Evolutionary conservation across 1,139 yeast genomes (phyloP).

Genomic region (Zygosaccharomyces sapae): DNA sequence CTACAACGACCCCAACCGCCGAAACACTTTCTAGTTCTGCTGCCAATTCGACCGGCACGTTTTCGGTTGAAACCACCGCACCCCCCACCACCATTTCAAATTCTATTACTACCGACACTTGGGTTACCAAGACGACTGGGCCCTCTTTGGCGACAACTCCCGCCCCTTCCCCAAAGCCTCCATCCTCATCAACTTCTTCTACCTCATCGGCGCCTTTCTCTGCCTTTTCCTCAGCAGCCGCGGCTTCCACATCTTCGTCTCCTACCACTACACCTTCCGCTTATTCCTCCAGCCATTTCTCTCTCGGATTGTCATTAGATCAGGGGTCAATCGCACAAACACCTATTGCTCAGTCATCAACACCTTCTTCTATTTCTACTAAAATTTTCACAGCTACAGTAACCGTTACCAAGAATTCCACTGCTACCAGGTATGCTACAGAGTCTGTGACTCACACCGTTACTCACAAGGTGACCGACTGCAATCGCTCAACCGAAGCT

Average conservation of each 20-base stretch:
- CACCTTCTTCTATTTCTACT: background rate
- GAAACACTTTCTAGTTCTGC: too few relatives aligned
- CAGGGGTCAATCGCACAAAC: constrained; percentile 2
- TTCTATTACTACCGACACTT: too few relatives aligned
- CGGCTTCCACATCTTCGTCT: background rate
- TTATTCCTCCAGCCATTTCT: background rate
- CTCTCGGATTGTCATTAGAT: constrained; percentile 4
- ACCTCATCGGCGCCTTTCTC: background rate
- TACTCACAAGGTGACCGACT: background rate
- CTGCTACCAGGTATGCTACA: background rate
- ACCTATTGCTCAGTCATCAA: background rate
- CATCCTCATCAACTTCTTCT: constrained; percentile 2
- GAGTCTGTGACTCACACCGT: constrained; percentile 3
- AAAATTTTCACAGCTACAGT: background rate
- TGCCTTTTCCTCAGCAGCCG: background rate
- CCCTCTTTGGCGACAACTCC: too few relatives aligned
- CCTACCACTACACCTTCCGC: background rate
- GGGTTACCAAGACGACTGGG: too few relatives aligned
- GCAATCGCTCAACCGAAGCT: background rate
- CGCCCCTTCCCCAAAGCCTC: background rate
- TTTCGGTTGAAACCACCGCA: too few relatives aligned
- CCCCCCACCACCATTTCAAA: too few relatives aligned
- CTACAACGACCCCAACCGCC: too few relatives aligned
- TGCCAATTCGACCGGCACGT: too few relatives aligned
- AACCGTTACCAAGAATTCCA: background rate